phyloP scores from a whole-genome alignment of 2,329 filamentous ascomycete genomes.

The Neonectria faginata region DNA sequence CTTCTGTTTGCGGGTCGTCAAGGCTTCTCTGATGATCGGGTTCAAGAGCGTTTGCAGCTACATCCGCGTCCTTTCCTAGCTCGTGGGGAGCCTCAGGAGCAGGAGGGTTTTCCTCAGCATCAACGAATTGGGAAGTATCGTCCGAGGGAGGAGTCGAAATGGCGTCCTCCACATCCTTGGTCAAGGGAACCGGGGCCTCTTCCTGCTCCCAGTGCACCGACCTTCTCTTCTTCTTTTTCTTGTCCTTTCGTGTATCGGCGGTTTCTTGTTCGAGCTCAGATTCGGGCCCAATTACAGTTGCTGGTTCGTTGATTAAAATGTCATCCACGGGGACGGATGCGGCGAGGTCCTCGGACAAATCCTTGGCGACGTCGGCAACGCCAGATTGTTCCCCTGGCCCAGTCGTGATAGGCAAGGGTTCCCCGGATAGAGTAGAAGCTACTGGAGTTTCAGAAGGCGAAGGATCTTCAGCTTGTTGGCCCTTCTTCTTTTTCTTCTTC shows the following conservation, averaged over 20 bases:
- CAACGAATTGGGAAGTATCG: background rate
- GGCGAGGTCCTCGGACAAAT: conserved; percentile 6
- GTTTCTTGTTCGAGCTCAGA: conserved; percentile 7
- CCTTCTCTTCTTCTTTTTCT: conserved; percentile 38
- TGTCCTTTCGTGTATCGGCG: conserved; percentile 14
- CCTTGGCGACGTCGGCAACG: conserved; percentile 2
- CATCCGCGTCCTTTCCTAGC: background rate
- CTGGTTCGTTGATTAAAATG: background rate
- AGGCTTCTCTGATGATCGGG: background rate
- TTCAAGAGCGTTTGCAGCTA: background rate
- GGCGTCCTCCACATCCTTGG: background rate
- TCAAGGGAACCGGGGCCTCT: background rate
- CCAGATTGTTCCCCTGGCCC: conserved; percentile 11
- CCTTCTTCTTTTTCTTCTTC: conserved; percentile 47
- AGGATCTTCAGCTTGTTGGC: conserved; percentile 30
- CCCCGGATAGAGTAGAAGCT: conserved; percentile 12
- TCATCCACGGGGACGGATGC: background rate
- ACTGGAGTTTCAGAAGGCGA: conserved; percentile 24
- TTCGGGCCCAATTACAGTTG: conserved; percentile 10
- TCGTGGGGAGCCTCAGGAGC: conserved; percentile 3
- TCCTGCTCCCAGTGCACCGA: conserved; percentile 37
- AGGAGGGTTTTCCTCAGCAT: conserved; percentile 17
- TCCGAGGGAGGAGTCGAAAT: conserved; percentile 3
- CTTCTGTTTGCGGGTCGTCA: background rate
- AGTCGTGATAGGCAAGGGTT: conserved; percentile 9